Evolutionary conservation across 331 rosid species (phyloP).

Genomic region (Cydonia oblonga): DNA sequence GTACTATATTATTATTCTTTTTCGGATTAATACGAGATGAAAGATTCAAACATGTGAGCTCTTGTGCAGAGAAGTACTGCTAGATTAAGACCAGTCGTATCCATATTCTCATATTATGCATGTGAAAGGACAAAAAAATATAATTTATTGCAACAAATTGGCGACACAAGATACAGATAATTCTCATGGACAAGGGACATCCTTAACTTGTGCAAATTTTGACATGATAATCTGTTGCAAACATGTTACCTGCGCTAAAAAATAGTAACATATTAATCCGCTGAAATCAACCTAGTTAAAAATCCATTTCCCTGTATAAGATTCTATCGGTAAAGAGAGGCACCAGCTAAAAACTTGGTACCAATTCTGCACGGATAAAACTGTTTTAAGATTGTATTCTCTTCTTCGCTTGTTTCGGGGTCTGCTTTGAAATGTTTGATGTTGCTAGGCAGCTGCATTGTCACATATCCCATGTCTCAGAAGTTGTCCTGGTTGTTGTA

Average conservation of each 20-base stretch:
- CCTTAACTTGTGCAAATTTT: not conserved
- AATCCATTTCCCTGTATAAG: conserved; percentile 3
- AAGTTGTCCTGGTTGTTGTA: conserved; percentile 13
- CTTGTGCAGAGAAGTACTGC: not conserved
- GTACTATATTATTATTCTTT: no score
- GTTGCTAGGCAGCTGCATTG: conserved; percentile 29
- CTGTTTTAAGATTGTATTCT: conserved; percentile 42
- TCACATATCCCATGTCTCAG: conserved; percentile 28
- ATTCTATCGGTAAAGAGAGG: no score
- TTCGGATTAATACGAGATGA: no score
- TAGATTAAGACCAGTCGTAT: not conserved
- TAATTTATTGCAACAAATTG: not conserved
- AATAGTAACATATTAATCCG: not conserved
- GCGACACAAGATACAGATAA: no score
- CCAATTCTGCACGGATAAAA: no score
- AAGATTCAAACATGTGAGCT: not conserved
- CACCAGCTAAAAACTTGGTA: no score
- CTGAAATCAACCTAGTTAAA: not conserved
- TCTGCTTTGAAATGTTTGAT: conserved; percentile 3
- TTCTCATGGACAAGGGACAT: not conserved
- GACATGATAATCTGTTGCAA: not conserved
- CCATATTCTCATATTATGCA: not conserved
- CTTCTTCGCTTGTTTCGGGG: conserved; percentile 10
- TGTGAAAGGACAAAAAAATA: no score
- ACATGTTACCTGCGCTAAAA: not conserved